Conservation (phyloP, 345 rosid species). For the Gossypioides kirkii region DNA sequence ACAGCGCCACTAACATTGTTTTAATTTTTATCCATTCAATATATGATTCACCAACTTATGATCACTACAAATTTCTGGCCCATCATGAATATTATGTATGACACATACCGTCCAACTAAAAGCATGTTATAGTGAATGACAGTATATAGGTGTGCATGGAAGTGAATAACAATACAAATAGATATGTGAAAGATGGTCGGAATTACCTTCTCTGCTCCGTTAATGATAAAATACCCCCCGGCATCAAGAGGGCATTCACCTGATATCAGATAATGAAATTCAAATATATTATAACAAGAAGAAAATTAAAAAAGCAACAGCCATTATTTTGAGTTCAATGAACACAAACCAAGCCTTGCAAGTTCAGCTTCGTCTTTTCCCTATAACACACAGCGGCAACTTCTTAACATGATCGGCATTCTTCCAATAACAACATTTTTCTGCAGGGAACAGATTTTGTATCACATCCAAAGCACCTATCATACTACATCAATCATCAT, state of each 20-base stretch:
- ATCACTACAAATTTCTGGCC: background rate
- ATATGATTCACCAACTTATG: background rate
- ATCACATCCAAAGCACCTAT: constrained; percentile 3
- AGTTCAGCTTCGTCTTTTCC: constrained; percentile 95
- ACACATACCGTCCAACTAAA: background rate
- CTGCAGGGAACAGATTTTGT: constrained; percentile 36
- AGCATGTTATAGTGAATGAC: background rate
- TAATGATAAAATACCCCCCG: constrained; percentile 87
- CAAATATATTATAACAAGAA: constrained; percentile 6
- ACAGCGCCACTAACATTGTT: background rate
- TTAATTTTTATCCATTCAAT: background rate
- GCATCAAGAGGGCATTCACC: constrained; percentile 99
- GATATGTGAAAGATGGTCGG: background rate
- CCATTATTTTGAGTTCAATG: constrained; percentile 6
- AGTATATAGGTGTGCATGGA: background rate
- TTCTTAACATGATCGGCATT: constrained; percentile 90
- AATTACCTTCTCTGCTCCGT: constrained; percentile 84
- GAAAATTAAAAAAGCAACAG: background rate
- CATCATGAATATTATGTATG: background rate
- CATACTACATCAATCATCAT: background rate
- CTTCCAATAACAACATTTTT: constrained; percentile 60
- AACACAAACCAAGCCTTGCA: constrained; percentile 69
- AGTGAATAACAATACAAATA: background rate
- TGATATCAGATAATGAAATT: constrained; percentile 23
- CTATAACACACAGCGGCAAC: constrained; percentile 62